These are phyloP conservation scores for Pontederia paniculata DNA, from an alignment of 176 grass and related monocot genomes.

Conservation along the genomic window DNA sequence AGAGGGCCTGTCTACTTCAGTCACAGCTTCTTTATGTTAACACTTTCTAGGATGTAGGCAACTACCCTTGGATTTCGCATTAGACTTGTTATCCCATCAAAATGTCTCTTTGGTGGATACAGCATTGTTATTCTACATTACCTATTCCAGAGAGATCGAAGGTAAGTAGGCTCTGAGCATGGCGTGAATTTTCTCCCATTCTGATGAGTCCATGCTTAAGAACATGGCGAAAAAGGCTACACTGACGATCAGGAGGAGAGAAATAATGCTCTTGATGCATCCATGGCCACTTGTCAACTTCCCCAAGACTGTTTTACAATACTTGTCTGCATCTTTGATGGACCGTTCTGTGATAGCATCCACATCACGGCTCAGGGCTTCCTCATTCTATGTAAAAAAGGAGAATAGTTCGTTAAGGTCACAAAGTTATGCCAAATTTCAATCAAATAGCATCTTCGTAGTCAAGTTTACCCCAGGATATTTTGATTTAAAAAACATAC, in stretches of 20 bases:
- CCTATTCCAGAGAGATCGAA: slow-evolving; percentile 37
- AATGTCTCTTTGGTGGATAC: too few relatives aligned
- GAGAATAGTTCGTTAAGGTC: not conserved
- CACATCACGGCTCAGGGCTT: slow-evolving; percentile 27
- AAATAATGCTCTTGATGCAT: slow-evolving; percentile 46
- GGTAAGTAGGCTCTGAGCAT: slow-evolving; percentile 21
- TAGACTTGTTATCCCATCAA: too few relatives aligned
- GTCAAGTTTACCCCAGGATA: not conserved
- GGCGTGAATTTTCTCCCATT: slow-evolving; percentile 39
- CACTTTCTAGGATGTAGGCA: too few relatives aligned
- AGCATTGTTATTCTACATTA: too few relatives aligned
- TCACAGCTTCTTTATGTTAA: too few relatives aligned
- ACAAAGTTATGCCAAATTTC: not conserved
- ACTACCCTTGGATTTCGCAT: too few relatives aligned
- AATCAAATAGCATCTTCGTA: not conserved
- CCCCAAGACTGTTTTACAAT: slow-evolving; percentile 61
- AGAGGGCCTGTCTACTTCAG: too few relatives aligned
- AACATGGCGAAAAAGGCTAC: slow-evolving; percentile 31
- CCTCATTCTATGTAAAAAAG: slow-evolving; percentile 46
- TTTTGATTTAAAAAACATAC: not conserved
- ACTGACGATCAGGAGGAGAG: slow-evolving; percentile 31
- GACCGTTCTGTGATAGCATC: slow-evolving; percentile 30
- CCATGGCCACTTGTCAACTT: slow-evolving; percentile 36
- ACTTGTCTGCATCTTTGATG: slow-evolving; percentile 81
- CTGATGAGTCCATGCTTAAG: slow-evolving; percentile 34